Base-by-base conservation (phyloP, 331 rosid species). In the Erythrophleum ivorense region DNA sequence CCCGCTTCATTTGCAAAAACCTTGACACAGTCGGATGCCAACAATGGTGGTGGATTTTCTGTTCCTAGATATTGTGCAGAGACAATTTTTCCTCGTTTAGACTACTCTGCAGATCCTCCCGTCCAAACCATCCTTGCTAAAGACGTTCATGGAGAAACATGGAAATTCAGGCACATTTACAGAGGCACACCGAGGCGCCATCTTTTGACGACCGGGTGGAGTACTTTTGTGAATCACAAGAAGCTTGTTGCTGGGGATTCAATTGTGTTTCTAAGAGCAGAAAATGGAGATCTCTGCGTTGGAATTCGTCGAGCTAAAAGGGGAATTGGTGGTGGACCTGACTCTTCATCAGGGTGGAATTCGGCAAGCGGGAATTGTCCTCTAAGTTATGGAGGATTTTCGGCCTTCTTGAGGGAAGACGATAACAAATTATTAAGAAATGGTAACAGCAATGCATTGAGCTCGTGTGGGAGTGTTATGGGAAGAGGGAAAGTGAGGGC, bases 191-290 rank as follows among this genome's bases (percentile, higher is more conserved):
- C 95, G 0, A 48, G 95, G 86, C 82, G 95, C 80, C 92, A 91
- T 86, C 88, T 91, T 49, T 89, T 91, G 89, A 91, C 95, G 0
- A 91, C 95, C 0, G 95, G 95, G 14, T 91, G 95, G 95, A 88
- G 91, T 82, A 91, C 86, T 46, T 91, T 91, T 76, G 95, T 91
- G 62, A 91, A 91, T 85, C 91, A 88, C 24, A 91, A 91, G 84
- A 91, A 91, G 88, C 95, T 91, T 3, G 90, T 87, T 50, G 92
- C 95, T 0, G 95, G 95, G 64, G 95, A 91, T 46, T 91, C 95
- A 1, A 91, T 91, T 31, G 92, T 91, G 69, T 91, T 91, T 31
- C 63, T 91, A 74, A 80, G 95, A 78, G 90, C 95, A 1, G 91
- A 91, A 33, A 91, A 87, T 34, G 95, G 91, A 14, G 95, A 91